These are phyloP conservation scores for Trametes punicea DNA, from an alignment of 768 basidiomycete genomes.

Conservation along the genomic window DNA sequence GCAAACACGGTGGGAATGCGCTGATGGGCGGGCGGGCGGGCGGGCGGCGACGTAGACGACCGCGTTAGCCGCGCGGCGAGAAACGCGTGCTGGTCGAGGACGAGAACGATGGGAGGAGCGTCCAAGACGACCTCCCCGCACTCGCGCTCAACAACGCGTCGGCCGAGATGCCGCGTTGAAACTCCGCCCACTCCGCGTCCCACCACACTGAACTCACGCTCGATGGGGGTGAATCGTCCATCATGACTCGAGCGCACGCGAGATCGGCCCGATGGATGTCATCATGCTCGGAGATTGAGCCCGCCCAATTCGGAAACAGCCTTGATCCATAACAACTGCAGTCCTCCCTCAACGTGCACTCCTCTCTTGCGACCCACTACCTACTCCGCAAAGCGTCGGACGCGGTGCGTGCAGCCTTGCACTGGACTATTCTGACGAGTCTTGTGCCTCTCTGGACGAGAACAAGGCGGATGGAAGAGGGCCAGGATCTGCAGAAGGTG, in stretches of 20 bases:
- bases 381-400: neutral
- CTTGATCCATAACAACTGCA: conserved; percentile 8
- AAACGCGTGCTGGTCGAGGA: neutral
- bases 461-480: neutral
- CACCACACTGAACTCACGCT: neutral
- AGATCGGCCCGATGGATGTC: conserved; percentile 18
- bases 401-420: neutral
- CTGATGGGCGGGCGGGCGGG: neutral
- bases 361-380: neutral
- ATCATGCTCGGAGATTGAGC: conserved; percentile 14
- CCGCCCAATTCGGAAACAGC: neutral
- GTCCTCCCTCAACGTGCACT: neutral
- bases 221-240: neutral
- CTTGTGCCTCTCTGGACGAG: neutral
- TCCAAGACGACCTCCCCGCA: conserved; percentile 1
- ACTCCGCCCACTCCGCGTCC: conserved; percentile 16
- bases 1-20: neutral
- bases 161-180: conserved; percentile 17
- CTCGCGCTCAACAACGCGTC: conserved; percentile 1
- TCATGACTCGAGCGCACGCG: conserved; percentile 12
- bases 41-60: neutral
- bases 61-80: neutral
- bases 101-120: neutral
- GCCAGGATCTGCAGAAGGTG: conserved; percentile 10
- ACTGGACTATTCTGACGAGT: neutral